Evolutionary conservation across 306 rosid genomes (phyloP).

Genomic region (Chamaecrista fasciculata): DNA sequence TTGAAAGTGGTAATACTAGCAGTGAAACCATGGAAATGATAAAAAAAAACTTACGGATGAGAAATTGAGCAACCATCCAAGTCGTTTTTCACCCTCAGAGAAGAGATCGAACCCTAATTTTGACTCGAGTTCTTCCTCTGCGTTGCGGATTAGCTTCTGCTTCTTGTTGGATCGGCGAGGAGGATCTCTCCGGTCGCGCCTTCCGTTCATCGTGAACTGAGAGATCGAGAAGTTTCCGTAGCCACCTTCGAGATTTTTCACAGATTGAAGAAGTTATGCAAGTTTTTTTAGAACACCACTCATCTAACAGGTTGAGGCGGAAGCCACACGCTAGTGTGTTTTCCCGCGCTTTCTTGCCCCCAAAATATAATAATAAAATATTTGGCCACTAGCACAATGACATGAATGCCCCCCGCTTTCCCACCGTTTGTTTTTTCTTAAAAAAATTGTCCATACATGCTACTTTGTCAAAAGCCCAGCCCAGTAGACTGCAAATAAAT

Average conservation of each 20-base stretch:
- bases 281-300: background rate
- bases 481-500: too few species aligned
- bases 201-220: conserved; percentile 41
- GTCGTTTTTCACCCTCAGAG: conserved; percentile 85
- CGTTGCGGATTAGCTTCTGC: conserved; percentile 64
- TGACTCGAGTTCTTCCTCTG: conserved; percentile 86
- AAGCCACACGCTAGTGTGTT: background rate
- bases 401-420: conserved; percentile 21
- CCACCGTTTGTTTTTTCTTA: too few species aligned
- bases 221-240: background rate
- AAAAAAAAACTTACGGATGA: conserved; percentile 64
- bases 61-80: conserved; percentile 87
- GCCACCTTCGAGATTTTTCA: background rate
- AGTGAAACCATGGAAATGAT: background rate
- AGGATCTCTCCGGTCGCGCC: conserved; percentile 48
- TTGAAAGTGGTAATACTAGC: background rate
- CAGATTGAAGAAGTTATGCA: background rate
- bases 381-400: background rate
- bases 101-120: conserved; percentile 78
- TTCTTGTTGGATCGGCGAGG: conserved; percentile 54
- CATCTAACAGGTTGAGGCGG: conserved; percentile 14
- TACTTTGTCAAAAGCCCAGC: too few species aligned
- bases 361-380: too few species aligned
- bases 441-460: too few species aligned
- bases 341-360: conserved; percentile 38